Evolutionary conservation across 2,329 filamentous ascomycete species (phyloP).

Genomic region (Fusarium buharicum): DNA sequence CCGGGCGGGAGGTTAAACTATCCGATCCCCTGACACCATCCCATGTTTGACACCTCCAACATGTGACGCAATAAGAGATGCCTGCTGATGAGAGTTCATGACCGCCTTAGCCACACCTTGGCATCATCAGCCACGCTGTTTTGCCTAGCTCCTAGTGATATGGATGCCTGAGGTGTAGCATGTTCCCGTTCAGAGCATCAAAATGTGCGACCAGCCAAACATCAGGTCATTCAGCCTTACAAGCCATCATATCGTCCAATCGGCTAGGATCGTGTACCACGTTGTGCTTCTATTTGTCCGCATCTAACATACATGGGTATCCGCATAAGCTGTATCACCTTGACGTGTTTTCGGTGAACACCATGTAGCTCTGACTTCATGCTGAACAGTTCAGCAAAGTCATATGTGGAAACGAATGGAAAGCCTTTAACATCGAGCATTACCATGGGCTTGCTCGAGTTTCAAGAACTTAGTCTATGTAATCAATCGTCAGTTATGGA

Average conservation of each 20-base stretch:
- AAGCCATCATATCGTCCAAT: too few relatives aligned
- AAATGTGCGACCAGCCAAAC: neutral
- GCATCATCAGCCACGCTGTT: conserved; percentile 17
- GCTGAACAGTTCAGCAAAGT: too few relatives aligned
- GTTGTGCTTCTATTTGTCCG: neutral
- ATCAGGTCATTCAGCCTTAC: conserved; percentile 1
- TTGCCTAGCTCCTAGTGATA: neutral
- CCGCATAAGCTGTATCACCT: neutral
- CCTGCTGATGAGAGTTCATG: conserved; percentile 35
- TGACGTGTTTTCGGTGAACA: neutral
- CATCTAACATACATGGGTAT: neutral
- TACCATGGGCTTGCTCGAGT: too few relatives aligned
- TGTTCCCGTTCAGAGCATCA: too few relatives aligned
- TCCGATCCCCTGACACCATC: conserved; percentile 16
- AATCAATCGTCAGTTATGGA: too few relatives aligned
- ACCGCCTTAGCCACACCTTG: conserved; percentile 18
- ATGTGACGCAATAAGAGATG: conserved; percentile 31
- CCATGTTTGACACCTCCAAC: conserved; percentile 8
- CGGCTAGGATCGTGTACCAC: too few relatives aligned
- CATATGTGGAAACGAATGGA: too few relatives aligned
- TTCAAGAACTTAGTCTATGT: too few relatives aligned
- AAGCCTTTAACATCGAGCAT: too few relatives aligned
- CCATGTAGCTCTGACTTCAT: neutral
- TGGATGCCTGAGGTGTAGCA: neutral
- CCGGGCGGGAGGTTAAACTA: conserved; percentile 17